Conservation (phyloP, 2,329 filamentous ascomycete genomes). For the Fusarium sp. region DNA sequence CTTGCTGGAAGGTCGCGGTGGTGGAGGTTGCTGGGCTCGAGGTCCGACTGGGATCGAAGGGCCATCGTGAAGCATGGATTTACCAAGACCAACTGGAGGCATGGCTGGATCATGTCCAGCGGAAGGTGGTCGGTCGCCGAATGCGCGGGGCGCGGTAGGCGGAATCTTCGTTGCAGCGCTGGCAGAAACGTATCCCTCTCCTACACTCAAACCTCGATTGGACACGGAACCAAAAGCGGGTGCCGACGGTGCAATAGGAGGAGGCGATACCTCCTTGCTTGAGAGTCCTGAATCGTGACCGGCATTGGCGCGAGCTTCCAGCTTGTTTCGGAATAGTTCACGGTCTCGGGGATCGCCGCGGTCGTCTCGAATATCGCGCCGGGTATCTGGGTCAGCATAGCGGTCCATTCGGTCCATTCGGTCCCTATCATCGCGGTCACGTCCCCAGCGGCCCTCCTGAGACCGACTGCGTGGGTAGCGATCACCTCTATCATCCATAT, state of each 20-base stretch:
- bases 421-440: constrained; percentile 71
- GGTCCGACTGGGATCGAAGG: constrained; percentile 69
- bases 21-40: constrained; percentile 64
- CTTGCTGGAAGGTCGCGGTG: constrained; percentile 67
- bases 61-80: constrained; percentile 59
- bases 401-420: constrained; percentile 60
- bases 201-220: constrained; percentile 59
- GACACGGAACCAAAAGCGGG: constrained; percentile 72
- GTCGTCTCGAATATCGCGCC: constrained; percentile 64
- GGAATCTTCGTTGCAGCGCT: constrained; percentile 63
- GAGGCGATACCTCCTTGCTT: constrained; percentile 69
- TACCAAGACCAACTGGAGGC: constrained; percentile 61
- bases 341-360: constrained; percentile 64
- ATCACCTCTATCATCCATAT: constrained; percentile 71
- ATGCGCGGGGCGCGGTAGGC: constrained; percentile 68
- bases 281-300: constrained; percentile 64
- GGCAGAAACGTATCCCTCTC: constrained; percentile 52
- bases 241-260: constrained; percentile 70
- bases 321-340: constrained; percentile 65
- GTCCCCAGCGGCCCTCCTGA: constrained; percentile 73
- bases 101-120: constrained; percentile 56
- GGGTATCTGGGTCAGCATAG: constrained; percentile 58
- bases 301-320: constrained; percentile 64
- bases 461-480: constrained; percentile 77
- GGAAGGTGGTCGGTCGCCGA: constrained; percentile 65